phyloP scores from a whole-genome alignment of 2,329 filamentous ascomycete genomes.

The Pseudovirgaria hyperparasitica region DNA sequence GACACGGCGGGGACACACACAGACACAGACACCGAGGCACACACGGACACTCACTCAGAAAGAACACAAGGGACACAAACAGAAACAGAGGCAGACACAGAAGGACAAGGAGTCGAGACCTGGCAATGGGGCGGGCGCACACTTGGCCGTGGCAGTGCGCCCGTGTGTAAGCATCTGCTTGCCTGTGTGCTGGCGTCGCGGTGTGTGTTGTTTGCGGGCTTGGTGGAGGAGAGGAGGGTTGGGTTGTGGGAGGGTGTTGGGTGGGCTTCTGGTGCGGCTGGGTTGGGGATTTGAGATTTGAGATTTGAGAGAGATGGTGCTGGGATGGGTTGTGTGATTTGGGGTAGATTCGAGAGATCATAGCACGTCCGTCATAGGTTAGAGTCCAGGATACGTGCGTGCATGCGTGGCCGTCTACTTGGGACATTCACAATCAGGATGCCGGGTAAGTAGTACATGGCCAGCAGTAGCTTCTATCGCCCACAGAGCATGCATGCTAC shows the following conservation, averaged over 20 bases:
- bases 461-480: no score
- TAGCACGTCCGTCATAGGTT: no score
- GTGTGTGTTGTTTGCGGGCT: constrained; percentile 47
- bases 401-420: no score
- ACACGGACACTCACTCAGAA: background rate
- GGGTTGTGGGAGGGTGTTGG: constrained; percentile 59
- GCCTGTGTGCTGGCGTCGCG: constrained; percentile 65
- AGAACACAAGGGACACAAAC: constrained; percentile 5
- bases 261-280: constrained; percentile 38
- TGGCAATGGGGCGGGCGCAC: constrained; percentile 41
- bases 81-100: constrained; percentile 5
- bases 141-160: constrained; percentile 31
- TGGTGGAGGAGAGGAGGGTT: constrained; percentile 43
- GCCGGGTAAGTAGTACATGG: no score
- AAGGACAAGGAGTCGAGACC: constrained; percentile 4
- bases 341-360: no score
- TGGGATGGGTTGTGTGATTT: no score
- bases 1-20: constrained; percentile 9
- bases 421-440: no score
- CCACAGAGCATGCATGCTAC: no score
- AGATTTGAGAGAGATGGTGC: no score
- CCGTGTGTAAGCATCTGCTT: constrained; percentile 77
- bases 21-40: background rate
- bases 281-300: constrained; percentile 18
- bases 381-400: no score